Evolutionary conservation across 352 stramenopile genomes (phyloP).

Genomic region (Globisporangium spinosum): DNA sequence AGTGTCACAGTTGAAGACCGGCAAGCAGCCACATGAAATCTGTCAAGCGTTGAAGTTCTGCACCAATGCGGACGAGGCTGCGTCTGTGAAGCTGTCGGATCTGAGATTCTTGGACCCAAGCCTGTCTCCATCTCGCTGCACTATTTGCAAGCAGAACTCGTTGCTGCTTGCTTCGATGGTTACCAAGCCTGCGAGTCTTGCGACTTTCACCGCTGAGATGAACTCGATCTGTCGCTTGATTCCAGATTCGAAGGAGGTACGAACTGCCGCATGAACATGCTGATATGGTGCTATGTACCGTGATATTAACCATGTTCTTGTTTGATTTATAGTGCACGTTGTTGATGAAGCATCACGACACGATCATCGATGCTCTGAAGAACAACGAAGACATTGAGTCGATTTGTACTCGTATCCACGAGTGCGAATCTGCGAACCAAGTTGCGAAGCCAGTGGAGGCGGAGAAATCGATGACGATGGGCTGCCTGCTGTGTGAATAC

Average conservation of each 20-base stretch:
- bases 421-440: constrained; percentile 24
- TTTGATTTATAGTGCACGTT: constrained; percentile 37
- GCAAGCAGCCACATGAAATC: constrained; percentile 59
- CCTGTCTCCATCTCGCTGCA: constrained; percentile 40
- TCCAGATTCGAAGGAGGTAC: constrained; percentile 40
- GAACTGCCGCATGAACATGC: constrained; percentile 9
- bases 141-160: constrained; percentile 57
- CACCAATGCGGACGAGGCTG: constrained; percentile 14
- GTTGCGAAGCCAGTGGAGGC: constrained; percentile 14
- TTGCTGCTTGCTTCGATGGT: constrained; percentile 52
- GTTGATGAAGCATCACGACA: constrained; percentile 44
- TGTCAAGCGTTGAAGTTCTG: constrained; percentile 58
- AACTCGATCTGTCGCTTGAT: constrained; percentile 55
- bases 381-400: constrained; percentile 43
- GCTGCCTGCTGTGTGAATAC: constrained; percentile 80
- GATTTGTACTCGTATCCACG: constrained; percentile 48
- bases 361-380: constrained; percentile 50
- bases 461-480: constrained; percentile 45
- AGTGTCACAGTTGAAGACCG: constrained; percentile 39
- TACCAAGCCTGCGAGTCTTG: constrained; percentile 37
- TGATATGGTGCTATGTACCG: background rate
- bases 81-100: constrained; percentile 25
- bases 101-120: constrained; percentile 41
- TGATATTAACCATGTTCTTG: constrained; percentile 2
- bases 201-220: constrained; percentile 44